A percentile compares a stretch with the other conserved stretches of the same genome.
These are phyloP conservation scores for Ustilago sp. DNA, from an alignment of 1,284 basidiomycete genomes.

Conservation along the genomic window DNA sequence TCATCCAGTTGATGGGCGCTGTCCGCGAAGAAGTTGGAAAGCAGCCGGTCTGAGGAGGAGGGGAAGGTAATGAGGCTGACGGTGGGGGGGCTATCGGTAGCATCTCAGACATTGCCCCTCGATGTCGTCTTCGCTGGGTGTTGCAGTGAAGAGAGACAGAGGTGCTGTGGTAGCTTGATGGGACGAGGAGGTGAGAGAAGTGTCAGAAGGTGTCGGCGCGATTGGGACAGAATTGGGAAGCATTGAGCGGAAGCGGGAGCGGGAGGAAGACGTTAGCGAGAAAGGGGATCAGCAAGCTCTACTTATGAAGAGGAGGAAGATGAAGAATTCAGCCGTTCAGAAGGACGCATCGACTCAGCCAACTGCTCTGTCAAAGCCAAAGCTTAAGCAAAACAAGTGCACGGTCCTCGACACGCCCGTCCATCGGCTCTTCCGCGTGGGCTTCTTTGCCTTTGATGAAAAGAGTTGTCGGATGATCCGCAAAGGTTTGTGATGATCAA, in stretches of 20 bases:
- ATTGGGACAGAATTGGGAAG: not conserved
- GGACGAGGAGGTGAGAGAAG: not conserved
- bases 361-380: not conserved
- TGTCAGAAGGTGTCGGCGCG: not conserved
- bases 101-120: not conserved
- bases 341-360: not conserved
- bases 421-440: not conserved
- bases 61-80: not conserved
- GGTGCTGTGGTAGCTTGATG: not conserved
- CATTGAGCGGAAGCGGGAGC: not conserved
- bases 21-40: slow-evolving; percentile 27
- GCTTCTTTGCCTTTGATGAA: not conserved
- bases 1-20: not conserved
- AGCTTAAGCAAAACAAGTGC: slow-evolving; percentile 18
- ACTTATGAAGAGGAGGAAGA: not conserved
- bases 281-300: not conserved
- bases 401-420: slow-evolving; percentile 13
- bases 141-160: not conserved
- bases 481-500: not conserved
- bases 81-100: not conserved
- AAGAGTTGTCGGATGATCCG: slow-evolving; percentile 15
- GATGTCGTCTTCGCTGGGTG: not conserved
- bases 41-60: slow-evolving; percentile 7
- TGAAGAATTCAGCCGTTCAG: not conserved
- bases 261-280: not conserved